Conservation (phyloP, 2,329 filamentous ascomycete species). For the Talaromyces sp. region DNA sequence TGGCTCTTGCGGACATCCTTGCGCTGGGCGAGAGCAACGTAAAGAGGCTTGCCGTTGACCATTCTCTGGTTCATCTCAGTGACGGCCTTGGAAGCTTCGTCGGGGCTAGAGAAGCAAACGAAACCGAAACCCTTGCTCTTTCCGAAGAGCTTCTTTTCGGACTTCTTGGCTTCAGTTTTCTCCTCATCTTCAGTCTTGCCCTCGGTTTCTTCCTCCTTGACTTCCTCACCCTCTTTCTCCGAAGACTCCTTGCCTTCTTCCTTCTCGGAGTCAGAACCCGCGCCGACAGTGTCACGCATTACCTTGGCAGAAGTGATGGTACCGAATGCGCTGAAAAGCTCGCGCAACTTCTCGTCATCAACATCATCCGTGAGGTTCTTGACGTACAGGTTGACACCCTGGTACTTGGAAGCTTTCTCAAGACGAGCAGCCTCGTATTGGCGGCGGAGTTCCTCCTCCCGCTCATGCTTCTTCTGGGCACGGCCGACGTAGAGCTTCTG, state of each 20-base stretch:
- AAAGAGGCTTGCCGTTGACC: constrained; percentile 93
- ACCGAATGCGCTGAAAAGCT: constrained; percentile 86
- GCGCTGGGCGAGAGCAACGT: constrained; percentile 95
- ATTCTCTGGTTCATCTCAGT: constrained; percentile 99
- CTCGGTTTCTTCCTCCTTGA: constrained; percentile 38
- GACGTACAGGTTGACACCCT: constrained; percentile 98
- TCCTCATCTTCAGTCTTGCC: constrained; percentile 53
- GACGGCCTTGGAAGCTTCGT: constrained; percentile 98
- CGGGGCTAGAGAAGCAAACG: constrained; percentile 99
- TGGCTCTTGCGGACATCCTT: constrained; percentile 99
- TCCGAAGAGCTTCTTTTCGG: constrained; percentile 65
- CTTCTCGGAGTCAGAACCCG: constrained; percentile 32
- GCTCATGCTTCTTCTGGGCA: constrained; percentile 99
- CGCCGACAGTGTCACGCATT: constrained; percentile 73
- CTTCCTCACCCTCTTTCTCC: constrained; percentile 33
- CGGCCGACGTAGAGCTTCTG: constrained; percentile 97
- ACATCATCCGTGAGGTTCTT: constrained; percentile 98
- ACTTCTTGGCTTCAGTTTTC: constrained; percentile 53
- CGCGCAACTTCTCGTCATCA: constrained; percentile 94
- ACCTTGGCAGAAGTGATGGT: constrained; percentile 98
- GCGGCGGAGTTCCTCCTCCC: constrained; percentile 97
- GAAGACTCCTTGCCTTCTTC: constrained; percentile 39
- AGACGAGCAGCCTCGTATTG: constrained; percentile 96
- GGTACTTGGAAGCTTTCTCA: constrained; percentile 99
- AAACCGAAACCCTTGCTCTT: constrained; percentile 99